Conservation (phyloP, 2,329 filamentous ascomycete genomes). For the Talaromyces sp. region DNA sequence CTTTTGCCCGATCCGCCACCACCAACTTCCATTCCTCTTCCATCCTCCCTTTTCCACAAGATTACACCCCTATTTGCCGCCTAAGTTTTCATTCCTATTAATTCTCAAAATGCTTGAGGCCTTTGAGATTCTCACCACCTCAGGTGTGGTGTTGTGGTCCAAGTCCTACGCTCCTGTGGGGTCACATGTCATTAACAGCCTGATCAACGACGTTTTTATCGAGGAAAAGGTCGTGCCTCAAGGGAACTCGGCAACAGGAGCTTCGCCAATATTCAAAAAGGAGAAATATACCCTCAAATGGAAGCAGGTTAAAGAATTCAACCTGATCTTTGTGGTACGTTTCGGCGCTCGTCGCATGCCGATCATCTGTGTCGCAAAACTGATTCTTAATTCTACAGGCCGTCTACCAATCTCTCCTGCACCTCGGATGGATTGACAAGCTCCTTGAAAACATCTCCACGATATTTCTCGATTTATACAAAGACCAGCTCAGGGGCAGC, state of each 20-base stretch:
- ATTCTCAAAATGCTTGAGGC: conserved; percentile 76
- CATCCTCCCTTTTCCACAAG: neutral
- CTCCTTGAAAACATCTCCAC: conserved; percentile 93
- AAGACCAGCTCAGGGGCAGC: conserved; percentile 79
- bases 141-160: conserved; percentile 96
- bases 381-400: conserved; percentile 60
- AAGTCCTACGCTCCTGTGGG: conserved; percentile 79
- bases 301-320: conserved; percentile 88
- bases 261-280: conserved; percentile 75
- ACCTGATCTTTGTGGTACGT: conserved; percentile 89
- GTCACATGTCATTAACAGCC: conserved; percentile 83
- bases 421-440: conserved; percentile 96
- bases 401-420: conserved; percentile 92
- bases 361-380: conserved; percentile 11
- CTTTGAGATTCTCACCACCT: conserved; percentile 95
- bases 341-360: conserved; percentile 11
- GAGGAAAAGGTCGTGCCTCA: conserved; percentile 76
- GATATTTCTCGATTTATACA: conserved; percentile 88
- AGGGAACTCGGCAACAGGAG: conserved; percentile 62
- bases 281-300: conserved; percentile 96
- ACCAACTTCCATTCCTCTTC: conserved; percentile 24
- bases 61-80: conserved; percentile 10
- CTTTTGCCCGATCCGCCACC: conserved; percentile 26
- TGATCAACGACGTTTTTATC: conserved; percentile 96
- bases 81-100: neutral